Conservation (phyloP, 1,284 basidiomycete genomes). For the Pseudozyma pruni region DNA sequence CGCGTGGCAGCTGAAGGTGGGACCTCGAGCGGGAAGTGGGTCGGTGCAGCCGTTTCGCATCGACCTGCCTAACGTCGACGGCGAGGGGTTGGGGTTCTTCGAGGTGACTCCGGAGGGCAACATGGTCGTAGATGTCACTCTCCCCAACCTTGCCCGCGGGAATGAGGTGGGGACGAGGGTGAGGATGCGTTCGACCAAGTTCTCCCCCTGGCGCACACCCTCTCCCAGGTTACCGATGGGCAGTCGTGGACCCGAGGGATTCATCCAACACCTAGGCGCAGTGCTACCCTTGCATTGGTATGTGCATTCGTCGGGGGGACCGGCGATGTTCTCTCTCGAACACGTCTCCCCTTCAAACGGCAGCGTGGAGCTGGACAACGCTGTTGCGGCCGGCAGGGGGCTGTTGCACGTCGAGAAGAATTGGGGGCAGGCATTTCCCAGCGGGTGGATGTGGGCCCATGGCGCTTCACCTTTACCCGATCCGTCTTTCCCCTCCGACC, state of each 20-base stretch:
- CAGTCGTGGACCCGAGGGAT: conserved; percentile 24
- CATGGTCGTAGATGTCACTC: conserved; percentile 19
- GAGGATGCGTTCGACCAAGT: conserved; percentile 14
- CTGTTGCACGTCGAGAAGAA: conserved; percentile 40
- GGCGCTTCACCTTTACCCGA: conserved; percentile 19
- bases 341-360: conserved; percentile 4
- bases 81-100: conserved; percentile 17
- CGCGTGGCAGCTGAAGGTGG: conserved; percentile 28
- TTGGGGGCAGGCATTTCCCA: conserved; percentile 42
- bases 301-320: conserved; percentile 27
- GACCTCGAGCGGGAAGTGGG: not conserved
- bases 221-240: conserved; percentile 15
- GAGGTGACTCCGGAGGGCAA: conserved; percentile 23
- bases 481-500: not conserved
- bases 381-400: conserved; percentile 26
- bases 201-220: conserved; percentile 14
- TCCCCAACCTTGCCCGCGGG: not conserved
- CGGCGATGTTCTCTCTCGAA: conserved; percentile 29
- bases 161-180: conserved; percentile 10
- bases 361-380: conserved; percentile 3
- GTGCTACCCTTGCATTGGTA: conserved; percentile 43
- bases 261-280: conserved; percentile 35
- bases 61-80: conserved; percentile 6
- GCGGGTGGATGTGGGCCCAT: conserved; percentile 44
- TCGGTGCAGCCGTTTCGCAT: conserved; percentile 34